Base-by-base conservation (phyloP, 2,329 filamentous ascomycete genomes). In the Fusarium tuaranense region DNA sequence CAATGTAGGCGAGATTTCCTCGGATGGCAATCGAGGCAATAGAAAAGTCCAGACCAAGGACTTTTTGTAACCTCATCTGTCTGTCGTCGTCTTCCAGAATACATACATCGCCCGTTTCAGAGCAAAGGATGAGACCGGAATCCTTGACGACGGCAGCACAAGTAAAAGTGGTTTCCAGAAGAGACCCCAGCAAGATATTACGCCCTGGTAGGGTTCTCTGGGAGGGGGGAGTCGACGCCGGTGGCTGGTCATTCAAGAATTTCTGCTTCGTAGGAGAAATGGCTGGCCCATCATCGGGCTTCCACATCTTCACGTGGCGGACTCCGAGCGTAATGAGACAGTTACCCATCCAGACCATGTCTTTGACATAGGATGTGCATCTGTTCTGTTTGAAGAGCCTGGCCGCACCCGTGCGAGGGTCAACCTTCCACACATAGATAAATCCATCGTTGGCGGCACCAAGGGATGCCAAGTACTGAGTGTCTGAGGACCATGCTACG, bases 231-330 rank as follows among this genome's bases (percentile, higher is more conserved):
- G 80, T 79, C 7, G 80, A 78, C 7, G 79, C 70, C 10, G 77
- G 71, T 3, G 76, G 73, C 7, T 77, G 76, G 58, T 91, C 89
- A 60, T 82, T 77, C 22, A 84, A 80, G 69, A 90, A 88, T 72
- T 88, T 90, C 79, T 88, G 82, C 80, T 94, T 94, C 10, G 88
- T 86, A 2, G 93, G 92, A 25, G 93, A 93, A 7, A 84, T 84
- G 20, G 87, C 84, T 48, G 86, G 67, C 79, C 78, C 84, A 30
- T 96, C 94, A 39, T 97, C 94, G 13, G 97, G 88, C 76, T 92
- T 92, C 97, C 97, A 99, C 61, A 97, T 90, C 83, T 98, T 98
- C 82, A 98, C 91, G 84, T 98, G 96, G 30, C 97, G 91, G 62
- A 97, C 93, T 16, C 97, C 97, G 27, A 97, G 90, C 71, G 96